Percentiles rank a stretch among this genome's conserved stretches.
Conservation (phyloP, 1,139 yeast genomes). For the Suhomyces yuchorum region DNA sequence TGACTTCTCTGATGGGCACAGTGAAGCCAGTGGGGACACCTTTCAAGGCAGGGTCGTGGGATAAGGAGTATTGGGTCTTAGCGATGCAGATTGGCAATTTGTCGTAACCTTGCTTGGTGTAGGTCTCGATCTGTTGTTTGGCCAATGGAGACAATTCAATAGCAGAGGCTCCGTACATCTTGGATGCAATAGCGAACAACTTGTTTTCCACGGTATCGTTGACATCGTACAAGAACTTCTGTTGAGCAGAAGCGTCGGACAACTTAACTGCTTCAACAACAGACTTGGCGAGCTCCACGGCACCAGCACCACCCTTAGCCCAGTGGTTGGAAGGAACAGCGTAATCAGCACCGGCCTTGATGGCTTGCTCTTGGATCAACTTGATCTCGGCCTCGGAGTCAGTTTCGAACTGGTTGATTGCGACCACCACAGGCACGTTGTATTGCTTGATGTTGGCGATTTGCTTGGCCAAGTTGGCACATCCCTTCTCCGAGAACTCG, state of each 20-base stretch:
- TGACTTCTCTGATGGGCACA: conserved; percentile 91
- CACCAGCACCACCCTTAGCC: conserved; percentile 82
- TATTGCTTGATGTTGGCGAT: conserved; percentile 69
- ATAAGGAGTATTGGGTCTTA: conserved; percentile 94
- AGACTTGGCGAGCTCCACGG: conserved; percentile 66
- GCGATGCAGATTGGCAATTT: conserved; percentile 95
- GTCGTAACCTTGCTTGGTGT: conserved; percentile 89
- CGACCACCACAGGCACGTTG: conserved; percentile 79
- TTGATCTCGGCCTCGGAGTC: conserved; percentile 71
- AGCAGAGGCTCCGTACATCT: conserved; percentile 87
- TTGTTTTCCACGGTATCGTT: conserved; percentile 65
- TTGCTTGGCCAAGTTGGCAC: conserved; percentile 74
- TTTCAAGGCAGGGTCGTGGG: conserved; percentile 90
- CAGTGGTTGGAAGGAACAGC: conserved; percentile 80
- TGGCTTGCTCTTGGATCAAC: conserved; percentile 62
- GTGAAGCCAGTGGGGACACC: conserved; percentile 95
- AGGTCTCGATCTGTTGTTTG: conserved; percentile 75
- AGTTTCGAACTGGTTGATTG: conserved; percentile 72
- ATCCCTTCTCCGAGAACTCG: conserved; percentile 63
- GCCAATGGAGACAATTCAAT: conserved; percentile 89
- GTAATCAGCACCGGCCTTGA: conserved; percentile 71
- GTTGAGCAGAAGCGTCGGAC: conserved; percentile 34
- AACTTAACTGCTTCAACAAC: conserved; percentile 59
- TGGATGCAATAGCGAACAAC: conserved; percentile 62
- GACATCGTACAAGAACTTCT: conserved; percentile 62